Base-by-base conservation (phyloP, 331 rosid genomes). In the Stylosanthes scabra region DNA sequence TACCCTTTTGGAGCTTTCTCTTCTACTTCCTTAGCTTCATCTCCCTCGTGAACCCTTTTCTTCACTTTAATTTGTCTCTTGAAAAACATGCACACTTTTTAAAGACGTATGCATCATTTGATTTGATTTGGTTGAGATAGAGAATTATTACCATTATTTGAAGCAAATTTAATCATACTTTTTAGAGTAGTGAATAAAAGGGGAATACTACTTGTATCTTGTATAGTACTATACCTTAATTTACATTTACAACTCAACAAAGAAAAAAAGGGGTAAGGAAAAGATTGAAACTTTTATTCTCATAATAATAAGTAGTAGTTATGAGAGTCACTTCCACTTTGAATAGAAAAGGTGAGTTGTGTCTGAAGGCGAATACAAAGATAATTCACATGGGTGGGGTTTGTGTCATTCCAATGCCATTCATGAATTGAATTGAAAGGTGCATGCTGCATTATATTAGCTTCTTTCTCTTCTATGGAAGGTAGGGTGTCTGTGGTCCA, bases 321-420 rank as follows among this genome's bases (percentile, higher is more conserved):
- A 49, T 59, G 74, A 70, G 29, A 71, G 74, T 67, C 70, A 79
- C 72, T 69, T 51, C 76, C 83, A 62, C 69, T 77, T 82, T 80
- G 70, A 29, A 66, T 60, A 51, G 39, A 62, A 83, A 80, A 87
- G 77, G 72, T 80, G 42, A 57, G 45, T 60, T 83, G 50, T 70
- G 49, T 75, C 84, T 74, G 71, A 74, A 81, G 84, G 80, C 81
- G 66, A 81, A 82, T 82, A 71, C 80, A 61, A 81, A 70, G 82
- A n/a, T 20, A 51, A 72, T 80, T 90, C 96, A 86, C 96, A 86
- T 86, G 96, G 89, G 89, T 86, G 85, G 83, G 90, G 86, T 58
- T 73, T 49, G 80, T 47, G 74, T 47, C 63, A 82, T 72, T 80
- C 83, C 45, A 39, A 31, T 72, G 59, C 68, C 66, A 20, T 20